Evolutionary conservation across 148 eudicot species (phyloP).

Genomic region (Fagopyrum esculentum): DNA sequence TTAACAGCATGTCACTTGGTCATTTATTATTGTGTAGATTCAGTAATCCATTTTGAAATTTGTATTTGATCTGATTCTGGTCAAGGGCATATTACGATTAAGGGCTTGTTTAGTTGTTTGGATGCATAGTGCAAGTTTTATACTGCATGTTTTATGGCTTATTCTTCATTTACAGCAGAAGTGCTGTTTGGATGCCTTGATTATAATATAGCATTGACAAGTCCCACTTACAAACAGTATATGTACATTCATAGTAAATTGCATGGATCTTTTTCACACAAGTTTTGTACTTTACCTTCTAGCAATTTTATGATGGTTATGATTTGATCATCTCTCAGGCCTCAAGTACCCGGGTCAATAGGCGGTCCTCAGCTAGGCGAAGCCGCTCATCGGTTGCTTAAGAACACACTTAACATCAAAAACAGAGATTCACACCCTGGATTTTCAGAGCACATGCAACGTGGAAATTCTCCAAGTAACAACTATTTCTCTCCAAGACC

Average conservation of each 20-base stretch:
- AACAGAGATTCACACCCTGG: slow-evolving; percentile 34
- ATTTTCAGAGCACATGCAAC: slow-evolving; percentile 25
- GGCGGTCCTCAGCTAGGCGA: slow-evolving; percentile 67
- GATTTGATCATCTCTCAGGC: slow-evolving; percentile 37
- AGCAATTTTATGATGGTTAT: background rate
- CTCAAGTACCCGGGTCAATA: slow-evolving; percentile 63
- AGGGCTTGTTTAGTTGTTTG: too few species aligned
- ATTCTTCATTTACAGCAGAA: too few species aligned
- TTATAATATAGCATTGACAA: too few species aligned
- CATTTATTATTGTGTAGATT: background rate
- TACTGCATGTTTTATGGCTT: too few species aligned
- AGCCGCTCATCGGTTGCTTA: slow-evolving; percentile 86
- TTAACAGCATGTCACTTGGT: background rate
- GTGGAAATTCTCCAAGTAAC: slow-evolving; percentile 33
- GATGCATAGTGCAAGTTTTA: too few species aligned
- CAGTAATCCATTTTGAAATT: background rate
- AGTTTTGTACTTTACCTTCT: background rate
- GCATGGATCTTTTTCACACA: too few species aligned
- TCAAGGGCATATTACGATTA: background rate
- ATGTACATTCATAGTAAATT: too few species aligned
- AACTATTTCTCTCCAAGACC: slow-evolving; percentile 36
- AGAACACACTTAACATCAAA: slow-evolving; percentile 62
- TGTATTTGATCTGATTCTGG: background rate
- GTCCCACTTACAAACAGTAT: too few species aligned
- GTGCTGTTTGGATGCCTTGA: too few species aligned